Conservation (phyloP, 1,139 yeast genomes). For the Lodderomyces jiufengensis region DNA sequence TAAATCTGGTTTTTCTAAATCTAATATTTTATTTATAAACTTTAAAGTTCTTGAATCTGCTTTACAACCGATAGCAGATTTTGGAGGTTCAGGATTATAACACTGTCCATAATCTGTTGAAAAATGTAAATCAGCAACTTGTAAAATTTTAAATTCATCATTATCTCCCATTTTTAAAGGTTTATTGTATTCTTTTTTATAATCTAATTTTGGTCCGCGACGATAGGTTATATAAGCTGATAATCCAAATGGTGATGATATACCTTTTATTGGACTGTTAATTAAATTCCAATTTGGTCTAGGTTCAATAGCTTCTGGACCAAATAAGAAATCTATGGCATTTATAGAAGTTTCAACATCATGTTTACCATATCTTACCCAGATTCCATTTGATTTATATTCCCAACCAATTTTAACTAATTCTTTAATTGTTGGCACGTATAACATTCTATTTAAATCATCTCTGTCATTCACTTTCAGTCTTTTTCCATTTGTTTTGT, state of each 20-base stretch:
- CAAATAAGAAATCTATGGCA: constrained; percentile 63
- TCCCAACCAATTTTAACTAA: constrained; percentile 34
- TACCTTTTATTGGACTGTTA: constrained; percentile 22
- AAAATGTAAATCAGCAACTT: constrained; percentile 84
- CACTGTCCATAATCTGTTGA: constrained; percentile 76
- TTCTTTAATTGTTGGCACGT: constrained; percentile 33
- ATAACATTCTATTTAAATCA: constrained; percentile 20
- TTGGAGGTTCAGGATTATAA: constrained; percentile 60
- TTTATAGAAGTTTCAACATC: constrained; percentile 39
- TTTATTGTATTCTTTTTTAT: constrained; percentile 15
- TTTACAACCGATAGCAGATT: constrained; percentile 45
- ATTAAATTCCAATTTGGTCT: constrained; percentile 64
- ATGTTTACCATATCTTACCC: constrained; percentile 31
- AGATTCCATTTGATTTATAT: constrained; percentile 29
- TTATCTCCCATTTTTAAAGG: constrained; percentile 27
- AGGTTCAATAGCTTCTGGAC: constrained; percentile 73
- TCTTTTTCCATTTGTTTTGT: constrained; percentile 8
- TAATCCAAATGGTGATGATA: constrained; percentile 18
- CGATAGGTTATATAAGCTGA: constrained; percentile 31
- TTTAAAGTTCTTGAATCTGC: constrained; percentile 71
- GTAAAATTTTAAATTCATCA: constrained; percentile 69
- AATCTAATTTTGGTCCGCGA: constrained; percentile 22
- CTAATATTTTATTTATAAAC: constrained; percentile 63
- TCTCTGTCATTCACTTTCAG: constrained; percentile 20
- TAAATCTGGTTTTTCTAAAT: constrained; percentile 71